Conservation (phyloP, 176 grass and related monocot species). For the Cymbopogon citratus region DNA sequence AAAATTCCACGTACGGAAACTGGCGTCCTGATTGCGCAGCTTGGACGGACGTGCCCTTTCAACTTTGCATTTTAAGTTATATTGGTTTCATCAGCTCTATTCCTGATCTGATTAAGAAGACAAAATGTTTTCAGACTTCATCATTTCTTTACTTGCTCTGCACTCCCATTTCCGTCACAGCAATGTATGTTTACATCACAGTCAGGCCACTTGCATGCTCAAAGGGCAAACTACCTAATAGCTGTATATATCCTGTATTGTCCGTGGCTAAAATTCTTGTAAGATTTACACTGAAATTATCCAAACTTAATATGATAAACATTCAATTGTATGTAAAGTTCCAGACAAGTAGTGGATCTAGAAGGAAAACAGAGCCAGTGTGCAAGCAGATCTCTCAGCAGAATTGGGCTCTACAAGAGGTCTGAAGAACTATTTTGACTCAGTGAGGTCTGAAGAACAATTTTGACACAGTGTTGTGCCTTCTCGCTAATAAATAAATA, state of each 20-base stretch:
- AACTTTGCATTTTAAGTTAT: background rate
- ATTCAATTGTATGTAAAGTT: background rate
- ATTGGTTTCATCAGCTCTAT: background rate
- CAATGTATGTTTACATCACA: background rate
- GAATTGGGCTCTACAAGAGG: background rate
- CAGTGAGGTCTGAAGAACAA: no score
- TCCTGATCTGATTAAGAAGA: background rate
- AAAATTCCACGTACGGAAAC: background rate
- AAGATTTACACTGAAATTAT: background rate
- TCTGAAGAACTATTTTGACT: no score
- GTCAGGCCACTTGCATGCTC: background rate
- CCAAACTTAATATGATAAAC: background rate
- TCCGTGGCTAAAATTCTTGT: background rate
- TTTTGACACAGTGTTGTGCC: background rate
- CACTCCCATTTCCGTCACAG: background rate
- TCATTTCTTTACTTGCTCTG: conserved; percentile 9
- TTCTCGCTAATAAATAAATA: no score
- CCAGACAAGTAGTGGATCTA: background rate
- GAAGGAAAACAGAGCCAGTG: background rate
- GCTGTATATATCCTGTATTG: background rate
- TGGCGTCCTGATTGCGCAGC: background rate
- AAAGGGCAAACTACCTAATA: background rate
- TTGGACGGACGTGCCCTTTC: background rate
- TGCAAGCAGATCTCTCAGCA: background rate
- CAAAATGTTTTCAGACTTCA: background rate